Evolutionary conservation across 306 rosid genomes (phyloP), one percentile per base, ranked within the genome.

Genomic region (Lathyrus oleraceus): DNA sequence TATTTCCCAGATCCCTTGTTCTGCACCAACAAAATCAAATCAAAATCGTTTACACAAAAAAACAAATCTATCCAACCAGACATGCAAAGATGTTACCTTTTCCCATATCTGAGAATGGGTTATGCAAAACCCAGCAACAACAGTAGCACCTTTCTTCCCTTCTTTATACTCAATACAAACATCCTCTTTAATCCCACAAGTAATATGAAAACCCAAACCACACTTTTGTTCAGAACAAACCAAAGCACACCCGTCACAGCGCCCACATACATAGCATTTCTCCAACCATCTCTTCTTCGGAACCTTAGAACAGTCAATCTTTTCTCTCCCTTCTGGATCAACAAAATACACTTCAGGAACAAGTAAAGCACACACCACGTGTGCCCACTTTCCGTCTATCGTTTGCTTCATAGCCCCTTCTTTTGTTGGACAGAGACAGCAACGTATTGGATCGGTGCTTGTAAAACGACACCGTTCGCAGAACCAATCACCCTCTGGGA

Each of bases 121-220:
- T 77, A 77, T 82, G 58, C 97, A 91, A 75, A 91, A 91, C 1
- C 97, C 96, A 66, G 97, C 96, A 38, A 91, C 97, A 69, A 91
- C 70, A 38, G 85, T 87, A 35, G 79, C 78, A 28, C 76, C 83
- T 52, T 78, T 94, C 74, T 73, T 88, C 66, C 86, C 92, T 79
- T 88, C 83, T 76, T 49, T 75, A 44, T 85, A 89, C 83, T 91
- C 94, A 15, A 91, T 73, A 10, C 87, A 82, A 3, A 91, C 89
- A 51, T 87, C 91, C 28, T 89, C 85, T 16, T 71, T 78, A 51
- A 91, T n/a, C 3, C 90, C 97, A 58, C 96, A 91, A 2, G 89
- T 85, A 49, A 84, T 84, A 67, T 89, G 97, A 40, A 91, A 91
- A 1, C 72, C 88, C 82, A 89, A 57, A 60, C 79, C 71, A 51